Evolutionary conservation across 148 eudicot genomes (phyloP), one percentile per base, ranked within the genome.

Genomic region (Spergularia bocconei): DNA sequence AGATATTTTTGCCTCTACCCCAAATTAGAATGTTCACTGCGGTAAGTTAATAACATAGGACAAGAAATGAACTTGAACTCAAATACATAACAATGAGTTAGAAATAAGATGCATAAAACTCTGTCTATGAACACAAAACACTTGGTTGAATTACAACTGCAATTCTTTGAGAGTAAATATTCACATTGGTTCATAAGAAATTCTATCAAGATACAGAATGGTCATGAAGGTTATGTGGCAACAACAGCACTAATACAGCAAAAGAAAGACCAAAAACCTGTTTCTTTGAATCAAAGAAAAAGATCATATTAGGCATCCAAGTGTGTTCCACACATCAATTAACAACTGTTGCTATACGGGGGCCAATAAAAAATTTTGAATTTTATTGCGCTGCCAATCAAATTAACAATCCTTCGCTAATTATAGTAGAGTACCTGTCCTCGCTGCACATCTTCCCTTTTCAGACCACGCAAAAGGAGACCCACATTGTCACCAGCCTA

Each of bases 401-500:
- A 68, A 69, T 20, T 20, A 67, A 7, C 21, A 21, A 21, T 50
- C 47, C 29, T 66, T 66, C 67, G 33, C 14, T 2, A 50, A 51
- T 57, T 50, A 68, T 4, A 68, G 55, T 50, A 48, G 57, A 16
- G 13, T 79, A 95, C 99, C 96, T 86, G 90, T 74, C 97, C 98
- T 81, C 98, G 78, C 63, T 88, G 85, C 10, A 92, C 77, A 79
- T 95, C 98, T 69, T 92, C 96, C 66, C 94, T 83, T 76, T 92
- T 95, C 70, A 92, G 78, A 48, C 98, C 99, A 83, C 97, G 99
- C 39, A 95, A 67, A 81, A 95, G 97, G 71, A 95, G 97, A 78
- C 99, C 99, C 52, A 95, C 99, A 79, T 92, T 95, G 80, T 95
- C 98, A 38, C 98, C 98, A 84, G 98, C 98, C 98, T 95, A 55